Conservation (phyloP, 257 asterid genomes). For the Coffea canephora region DNA sequence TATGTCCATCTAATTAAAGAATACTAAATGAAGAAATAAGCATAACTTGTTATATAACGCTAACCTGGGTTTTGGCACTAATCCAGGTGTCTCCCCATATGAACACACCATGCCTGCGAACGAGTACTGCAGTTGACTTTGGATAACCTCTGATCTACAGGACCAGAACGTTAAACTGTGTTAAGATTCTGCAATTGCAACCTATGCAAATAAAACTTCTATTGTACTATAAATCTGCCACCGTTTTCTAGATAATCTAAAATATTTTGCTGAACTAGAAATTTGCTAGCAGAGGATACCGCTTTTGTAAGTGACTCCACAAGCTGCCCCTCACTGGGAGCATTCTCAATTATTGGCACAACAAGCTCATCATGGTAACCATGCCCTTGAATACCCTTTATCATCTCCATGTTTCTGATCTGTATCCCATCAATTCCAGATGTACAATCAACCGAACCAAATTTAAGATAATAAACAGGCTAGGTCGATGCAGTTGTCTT, state of each 20-base stretch:
- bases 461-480: not conserved
- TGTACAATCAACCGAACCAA: not conserved
- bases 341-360: conserved; percentile 81
- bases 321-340: conserved; percentile 80
- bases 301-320: conserved; percentile 69
- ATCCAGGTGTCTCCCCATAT: conserved; percentile 93
- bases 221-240: too few species aligned
- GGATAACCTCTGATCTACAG: conserved; percentile 74
- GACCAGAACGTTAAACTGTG: not conserved
- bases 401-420: conserved; percentile 92
- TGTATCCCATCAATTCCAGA: conserved; percentile 14
- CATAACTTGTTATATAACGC: not conserved
- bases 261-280: not conserved
- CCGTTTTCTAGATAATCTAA: too few species aligned
- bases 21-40: not conserved
- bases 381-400: conserved; percentile 85
- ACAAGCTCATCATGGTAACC: conserved; percentile 80
- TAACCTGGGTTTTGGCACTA: conserved; percentile 79
- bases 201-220: too few species aligned
- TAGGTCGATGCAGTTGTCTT: not conserved
- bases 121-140: conserved; percentile 76
- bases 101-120: conserved; percentile 79
- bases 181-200: not conserved
- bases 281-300: conserved; percentile 29
- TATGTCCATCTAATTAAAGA: not conserved